Evolutionary conservation across 768 basidiomycete species (phyloP).

Genomic region (Dioszegia hungarica): DNA sequence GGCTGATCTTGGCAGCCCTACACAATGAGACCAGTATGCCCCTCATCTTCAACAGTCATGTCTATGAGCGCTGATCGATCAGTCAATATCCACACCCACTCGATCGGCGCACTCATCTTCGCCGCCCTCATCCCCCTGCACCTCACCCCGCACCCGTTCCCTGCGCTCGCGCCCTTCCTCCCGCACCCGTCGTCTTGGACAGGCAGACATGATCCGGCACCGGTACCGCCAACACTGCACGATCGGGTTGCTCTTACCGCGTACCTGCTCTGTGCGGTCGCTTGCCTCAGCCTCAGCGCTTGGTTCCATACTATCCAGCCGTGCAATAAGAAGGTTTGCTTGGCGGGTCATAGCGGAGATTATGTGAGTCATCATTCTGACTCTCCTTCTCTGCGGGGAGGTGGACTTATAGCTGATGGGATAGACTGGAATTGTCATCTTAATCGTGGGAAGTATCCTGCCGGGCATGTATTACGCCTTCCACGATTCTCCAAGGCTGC

Average conservation of each 20-base stretch:
- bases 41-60: neutral
- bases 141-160: slow-evolving; percentile 48
- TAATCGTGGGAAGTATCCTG: slow-evolving; percentile 73
- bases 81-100: slow-evolving; percentile 85
- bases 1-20: slow-evolving; percentile 27
- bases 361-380: slow-evolving; percentile 50
- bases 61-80: neutral
- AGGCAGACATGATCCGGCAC: slow-evolving; percentile 8
- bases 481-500: slow-evolving; percentile 17
- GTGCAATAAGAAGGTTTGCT: slow-evolving; percentile 61
- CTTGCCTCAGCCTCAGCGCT: slow-evolving; percentile 68
- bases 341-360: slow-evolving; percentile 46
- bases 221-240: slow-evolving; percentile 55
- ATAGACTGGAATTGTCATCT: slow-evolving; percentile 73
- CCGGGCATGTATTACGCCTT: slow-evolving; percentile 73
- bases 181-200: slow-evolving; percentile 4
- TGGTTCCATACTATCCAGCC: slow-evolving; percentile 68
- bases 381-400: neutral
- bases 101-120: slow-evolving; percentile 63
- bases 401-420: neutral
- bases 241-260: slow-evolving; percentile 61
- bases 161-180: slow-evolving; percentile 10
- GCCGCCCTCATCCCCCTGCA: slow-evolving; percentile 56
- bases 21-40: slow-evolving; percentile 46
- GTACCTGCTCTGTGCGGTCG: slow-evolving; percentile 67